Conservation (phyloP, 805 yeast genomes). For the Maudiozyma barnettii region DNA sequence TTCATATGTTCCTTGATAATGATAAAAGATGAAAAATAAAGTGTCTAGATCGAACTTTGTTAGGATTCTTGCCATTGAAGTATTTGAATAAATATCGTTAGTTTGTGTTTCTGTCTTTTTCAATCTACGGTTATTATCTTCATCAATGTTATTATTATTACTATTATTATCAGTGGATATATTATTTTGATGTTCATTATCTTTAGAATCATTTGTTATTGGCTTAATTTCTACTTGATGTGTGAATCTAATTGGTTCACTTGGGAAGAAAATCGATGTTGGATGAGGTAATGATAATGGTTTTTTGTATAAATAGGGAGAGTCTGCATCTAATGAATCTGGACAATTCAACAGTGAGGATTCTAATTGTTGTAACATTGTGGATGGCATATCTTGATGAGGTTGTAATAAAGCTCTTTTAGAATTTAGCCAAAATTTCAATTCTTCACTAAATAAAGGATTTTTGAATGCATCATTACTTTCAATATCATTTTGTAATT, state of each 20-base stretch:
- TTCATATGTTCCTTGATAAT: slow-evolving; percentile 58
- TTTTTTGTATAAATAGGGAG: slow-evolving; percentile 47
- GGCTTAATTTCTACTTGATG: slow-evolving; percentile 14
- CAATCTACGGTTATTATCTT: slow-evolving; percentile 5
- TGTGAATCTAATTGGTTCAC: slow-evolving; percentile 28
- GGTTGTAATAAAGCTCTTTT: slow-evolving; percentile 26
- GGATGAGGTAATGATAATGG: slow-evolving; percentile 79
- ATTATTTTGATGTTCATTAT: slow-evolving; percentile 34
- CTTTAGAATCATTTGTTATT: not conserved
- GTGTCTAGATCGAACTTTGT: slow-evolving; percentile 78
- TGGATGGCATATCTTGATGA: slow-evolving; percentile 21
- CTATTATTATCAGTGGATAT: slow-evolving; percentile 39
- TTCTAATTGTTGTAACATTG: slow-evolving; percentile 40
- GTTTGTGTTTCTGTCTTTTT: slow-evolving; percentile 5
- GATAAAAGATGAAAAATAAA: slow-evolving; percentile 85
- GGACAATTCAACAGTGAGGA: slow-evolving; percentile 83
- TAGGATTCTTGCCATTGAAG: slow-evolving; percentile 48
- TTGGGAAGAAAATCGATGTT: slow-evolving; percentile 83
- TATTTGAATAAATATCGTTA: slow-evolving; percentile 25
- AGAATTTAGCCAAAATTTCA: slow-evolving; percentile 23
- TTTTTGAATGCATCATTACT: slow-evolving; percentile 21
- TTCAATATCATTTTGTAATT: slow-evolving; percentile 18
- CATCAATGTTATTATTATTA: slow-evolving; percentile 4
- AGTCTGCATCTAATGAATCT: slow-evolving; percentile 87
- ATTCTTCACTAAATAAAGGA: slow-evolving; percentile 23